These are phyloP conservation scores for Penicillium canariense DNA, from an alignment of 495 filamentous ascomycete genomes.

Conservation along the genomic window DNA sequence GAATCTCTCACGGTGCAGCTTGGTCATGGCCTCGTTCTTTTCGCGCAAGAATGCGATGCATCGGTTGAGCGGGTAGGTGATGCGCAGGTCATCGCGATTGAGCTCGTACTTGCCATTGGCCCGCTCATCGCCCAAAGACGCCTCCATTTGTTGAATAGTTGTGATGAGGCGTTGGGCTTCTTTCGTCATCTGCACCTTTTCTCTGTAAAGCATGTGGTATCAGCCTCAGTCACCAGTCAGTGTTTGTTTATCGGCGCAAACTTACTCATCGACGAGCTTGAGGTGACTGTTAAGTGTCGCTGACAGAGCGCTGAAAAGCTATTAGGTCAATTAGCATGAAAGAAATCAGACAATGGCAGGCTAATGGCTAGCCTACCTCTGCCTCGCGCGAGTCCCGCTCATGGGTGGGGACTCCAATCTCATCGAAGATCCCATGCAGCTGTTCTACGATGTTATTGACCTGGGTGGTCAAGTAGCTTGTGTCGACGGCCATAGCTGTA, in stretches of 20 bases:
- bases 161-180: conserved; percentile 85
- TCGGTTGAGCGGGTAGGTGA: conserved; percentile 75
- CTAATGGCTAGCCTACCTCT: conserved; percentile 59
- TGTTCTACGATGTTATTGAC: conserved; percentile 88
- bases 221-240: neutral
- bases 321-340: conserved; percentile 8
- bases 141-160: conserved; percentile 88
- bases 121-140: conserved; percentile 75
- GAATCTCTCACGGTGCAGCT: conserved; percentile 81
- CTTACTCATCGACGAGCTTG: conserved; percentile 67
- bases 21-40: conserved; percentile 75
- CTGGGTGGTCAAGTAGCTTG: conserved; percentile 86
- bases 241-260: conserved; percentile 7
- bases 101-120: conserved; percentile 57
- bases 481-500: conserved; percentile 75
- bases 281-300: conserved; percentile 85
- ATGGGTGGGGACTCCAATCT: conserved; percentile 87
- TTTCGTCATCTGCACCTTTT: conserved; percentile 83
- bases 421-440: conserved; percentile 91
- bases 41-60: conserved; percentile 80
- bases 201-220: conserved; percentile 44
- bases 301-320: conserved; percentile 86
- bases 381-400: conserved; percentile 85
- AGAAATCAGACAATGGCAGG: neutral
- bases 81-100: conserved; percentile 62